phyloP scores from a whole-genome alignment of 106 monocot species.

The Dendrobium nobile region DNA sequence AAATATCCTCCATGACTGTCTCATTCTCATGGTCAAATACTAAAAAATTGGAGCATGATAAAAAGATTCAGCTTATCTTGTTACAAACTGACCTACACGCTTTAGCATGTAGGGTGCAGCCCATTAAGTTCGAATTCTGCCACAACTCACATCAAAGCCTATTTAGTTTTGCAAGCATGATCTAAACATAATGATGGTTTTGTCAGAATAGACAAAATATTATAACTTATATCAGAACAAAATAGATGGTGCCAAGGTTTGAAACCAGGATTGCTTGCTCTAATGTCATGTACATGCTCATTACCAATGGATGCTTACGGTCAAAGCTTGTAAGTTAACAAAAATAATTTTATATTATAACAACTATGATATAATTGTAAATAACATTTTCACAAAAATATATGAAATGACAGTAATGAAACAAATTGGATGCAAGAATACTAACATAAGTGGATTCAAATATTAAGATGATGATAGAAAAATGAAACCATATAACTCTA shows the following conservation, averaged over 20 bases:
- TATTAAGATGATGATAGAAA: not conserved
- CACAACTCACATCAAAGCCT: not conserved
- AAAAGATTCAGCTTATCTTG: no score
- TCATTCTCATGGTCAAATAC: no score
- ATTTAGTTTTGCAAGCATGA: not conserved
- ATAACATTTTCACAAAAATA: no score
- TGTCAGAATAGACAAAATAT: not conserved
- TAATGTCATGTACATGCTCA: not conserved
- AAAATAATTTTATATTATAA: not conserved
- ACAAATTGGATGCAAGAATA: not conserved
- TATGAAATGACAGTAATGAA: not conserved
- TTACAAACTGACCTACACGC: no score
- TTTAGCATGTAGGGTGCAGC: no score
- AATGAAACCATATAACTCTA: not conserved
- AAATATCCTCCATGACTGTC: no score
- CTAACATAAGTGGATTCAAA: not conserved
- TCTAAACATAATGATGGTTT: not conserved
- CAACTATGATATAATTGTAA: not conserved
- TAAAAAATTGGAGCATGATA: no score
- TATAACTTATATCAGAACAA: not conserved
- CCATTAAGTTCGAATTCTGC: not conserved
- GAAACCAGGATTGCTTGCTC: not conserved
- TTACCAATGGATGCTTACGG: not conserved
- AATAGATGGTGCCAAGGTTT: not conserved
- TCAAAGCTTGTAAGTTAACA: not conserved